Percentiles rank a stretch among this genome's conserved stretches.
Conservation (phyloP, 768 basidiomycete genomes). For the Podaxis rugospora region DNA sequence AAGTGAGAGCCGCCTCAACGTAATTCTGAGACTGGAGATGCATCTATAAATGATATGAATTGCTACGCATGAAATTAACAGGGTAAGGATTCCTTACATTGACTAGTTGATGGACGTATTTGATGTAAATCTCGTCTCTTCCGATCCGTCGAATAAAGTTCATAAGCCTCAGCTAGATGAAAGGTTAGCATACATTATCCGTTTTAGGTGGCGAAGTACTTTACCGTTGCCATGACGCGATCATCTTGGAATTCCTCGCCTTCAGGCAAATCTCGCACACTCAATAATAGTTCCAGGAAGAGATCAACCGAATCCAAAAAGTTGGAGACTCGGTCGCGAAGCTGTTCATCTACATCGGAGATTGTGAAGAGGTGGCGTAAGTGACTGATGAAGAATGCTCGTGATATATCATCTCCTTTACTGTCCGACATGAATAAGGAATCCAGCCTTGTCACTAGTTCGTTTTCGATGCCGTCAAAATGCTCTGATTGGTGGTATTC, state of each 20-base stretch:
- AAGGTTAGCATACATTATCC: slow-evolving; percentile 13
- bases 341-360: slow-evolving; percentile 71
- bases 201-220: slow-evolving; percentile 13
- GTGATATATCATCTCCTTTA: slow-evolving; percentile 86
- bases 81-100: slow-evolving; percentile 50
- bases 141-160: slow-evolving; percentile 92
- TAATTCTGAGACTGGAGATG: slow-evolving; percentile 87
- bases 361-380: slow-evolving; percentile 87
- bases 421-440: slow-evolving; percentile 90
- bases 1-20: slow-evolving; percentile 88
- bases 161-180: slow-evolving; percentile 72
- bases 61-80: neutral
- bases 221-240: slow-evolving; percentile 84
- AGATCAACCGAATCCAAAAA: slow-evolving; percentile 90
- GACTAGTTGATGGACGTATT: slow-evolving; percentile 93
- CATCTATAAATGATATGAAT: slow-evolving; percentile 47
- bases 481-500: slow-evolving; percentile 82
- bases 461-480: slow-evolving; percentile 88
- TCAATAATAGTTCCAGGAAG: slow-evolving; percentile 88
- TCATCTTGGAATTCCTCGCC: slow-evolving; percentile 95
- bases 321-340: slow-evolving; percentile 70
- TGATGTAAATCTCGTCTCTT: slow-evolving; percentile 90
- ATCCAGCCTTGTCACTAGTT: slow-evolving; percentile 88
- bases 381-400: slow-evolving; percentile 90
- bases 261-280: slow-evolving; percentile 83